A percentile compares a stretch with the other conserved stretches of the same genome.
These are phyloP conservation scores for Agaricales sp. DNA, from an alignment of 1,284 basidiomycete species.

Conservation along the genomic window DNA sequence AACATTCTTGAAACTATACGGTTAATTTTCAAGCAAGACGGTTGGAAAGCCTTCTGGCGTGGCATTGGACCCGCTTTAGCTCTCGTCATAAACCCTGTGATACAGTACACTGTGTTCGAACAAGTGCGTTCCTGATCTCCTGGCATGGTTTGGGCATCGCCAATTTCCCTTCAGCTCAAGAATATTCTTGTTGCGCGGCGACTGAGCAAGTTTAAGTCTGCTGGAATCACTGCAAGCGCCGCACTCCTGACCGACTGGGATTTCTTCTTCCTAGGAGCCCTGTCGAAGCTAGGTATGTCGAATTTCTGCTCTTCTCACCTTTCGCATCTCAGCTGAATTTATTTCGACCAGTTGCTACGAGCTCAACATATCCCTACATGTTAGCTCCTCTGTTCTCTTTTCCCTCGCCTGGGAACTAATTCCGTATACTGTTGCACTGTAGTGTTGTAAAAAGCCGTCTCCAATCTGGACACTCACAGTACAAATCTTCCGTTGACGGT, in stretches of 20 bases:
- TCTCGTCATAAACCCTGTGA: conserved; percentile 91
- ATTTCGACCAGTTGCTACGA: conserved; percentile 62
- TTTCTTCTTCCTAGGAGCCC: conserved; percentile 80
- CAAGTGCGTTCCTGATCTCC: neutral
- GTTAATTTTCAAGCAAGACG: neutral
- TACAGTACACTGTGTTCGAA: conserved; percentile 78
- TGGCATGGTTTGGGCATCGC: neutral
- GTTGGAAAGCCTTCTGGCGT: conserved; percentile 71
- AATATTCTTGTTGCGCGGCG: conserved; percentile 51
- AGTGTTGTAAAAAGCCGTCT: conserved; percentile 79
- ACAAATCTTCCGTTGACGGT: conserved; percentile 66
- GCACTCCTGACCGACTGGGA: conserved; percentile 71
- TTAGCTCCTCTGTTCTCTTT: conserved; percentile 6
- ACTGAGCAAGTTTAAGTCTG: conserved; percentile 31
- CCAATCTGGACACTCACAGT: conserved; percentile 64
- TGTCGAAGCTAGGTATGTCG: conserved; percentile 72
- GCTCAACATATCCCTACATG: conserved; percentile 74
- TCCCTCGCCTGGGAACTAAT: neutral
- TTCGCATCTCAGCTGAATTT: conserved; percentile 7
- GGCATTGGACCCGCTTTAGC: conserved; percentile 94
- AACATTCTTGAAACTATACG: neutral
- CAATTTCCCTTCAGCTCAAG: conserved; percentile 60
- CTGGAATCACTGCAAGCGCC: conserved; percentile 29
- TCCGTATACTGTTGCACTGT: conserved; percentile 4
- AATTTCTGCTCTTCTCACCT: conserved; percentile 1